phyloP scores from a whole-genome alignment of 2,329 filamentous ascomycete genomes.

The Diaporthe nobilis region DNA sequence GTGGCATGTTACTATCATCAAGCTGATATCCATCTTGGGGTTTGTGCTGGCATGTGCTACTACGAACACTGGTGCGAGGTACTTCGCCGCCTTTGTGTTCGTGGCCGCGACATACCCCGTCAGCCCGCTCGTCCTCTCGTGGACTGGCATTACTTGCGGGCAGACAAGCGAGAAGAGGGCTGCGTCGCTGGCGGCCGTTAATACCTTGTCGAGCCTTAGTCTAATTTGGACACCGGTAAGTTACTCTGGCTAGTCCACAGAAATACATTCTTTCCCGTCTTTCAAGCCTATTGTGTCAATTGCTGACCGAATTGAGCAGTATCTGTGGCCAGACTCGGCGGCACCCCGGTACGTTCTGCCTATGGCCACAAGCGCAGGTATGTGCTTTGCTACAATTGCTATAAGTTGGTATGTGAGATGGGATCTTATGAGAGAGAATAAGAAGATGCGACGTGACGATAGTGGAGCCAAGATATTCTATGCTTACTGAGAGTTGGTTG shows the following conservation, averaged over 20 bases:
- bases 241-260: background rate
- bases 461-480: slow-evolving; percentile 5
- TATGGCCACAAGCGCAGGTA: slow-evolving; percentile 4
- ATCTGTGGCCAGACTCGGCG: slow-evolving; percentile 24
- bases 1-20: slow-evolving; percentile 60
- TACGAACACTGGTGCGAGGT: slow-evolving; percentile 48
- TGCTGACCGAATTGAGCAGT: background rate
- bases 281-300: background rate
- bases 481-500: slow-evolving; percentile 12
- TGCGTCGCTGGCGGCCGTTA: slow-evolving; percentile 52
- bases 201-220: slow-evolving; percentile 16
- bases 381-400: slow-evolving; percentile 10
- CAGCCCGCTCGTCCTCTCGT: slow-evolving; percentile 60
- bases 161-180: slow-evolving; percentile 65
- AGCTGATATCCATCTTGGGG: slow-evolving; percentile 56
- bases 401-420: slow-evolving; percentile 14
- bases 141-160: slow-evolving; percentile 56
- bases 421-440: slow-evolving; percentile 21
- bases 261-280: background rate
- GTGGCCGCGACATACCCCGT: slow-evolving; percentile 55
- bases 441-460: background rate
- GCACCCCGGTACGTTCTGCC: slow-evolving; percentile 22
- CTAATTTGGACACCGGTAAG: slow-evolving; percentile 28
- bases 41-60: slow-evolving; percentile 50
- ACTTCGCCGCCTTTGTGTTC: slow-evolving; percentile 54